Base-by-base conservation (phyloP, 2,329 filamentous ascomycete genomes). In the Sporothrix dimorphospora region DNA sequence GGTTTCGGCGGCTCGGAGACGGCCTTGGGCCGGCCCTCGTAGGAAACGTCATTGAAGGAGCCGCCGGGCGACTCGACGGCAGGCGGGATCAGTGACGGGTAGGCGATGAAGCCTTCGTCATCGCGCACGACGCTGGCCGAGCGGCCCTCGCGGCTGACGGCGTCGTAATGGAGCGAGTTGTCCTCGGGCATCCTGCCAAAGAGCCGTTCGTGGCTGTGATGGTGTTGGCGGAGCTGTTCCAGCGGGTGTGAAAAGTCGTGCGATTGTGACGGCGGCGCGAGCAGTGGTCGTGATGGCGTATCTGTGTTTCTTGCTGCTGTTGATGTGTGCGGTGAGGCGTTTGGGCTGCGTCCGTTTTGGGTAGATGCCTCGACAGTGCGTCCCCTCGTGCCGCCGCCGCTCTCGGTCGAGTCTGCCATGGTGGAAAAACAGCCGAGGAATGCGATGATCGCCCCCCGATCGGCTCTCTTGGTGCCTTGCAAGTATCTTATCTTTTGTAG, bases 51-150 rank as follows among this genome's bases (percentile, higher is more conserved):
- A 30, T 42, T 21, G 24, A 34, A 34, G 40, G 49, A 21, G 47
- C 49, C 71, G 3, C 59, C 69, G 0, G 75, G 76, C 45, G 76
- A 76, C 24, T 74, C 45, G 3, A 74, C 53, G 14, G 75, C 73
- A 1, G 78, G 79, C 5, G 81, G 81, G 2, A 82, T 78, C 7
- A 76, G 74, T 30, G 76, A 74, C 9, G 81, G 81, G 67, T 78
- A 82, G 3, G 77, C 77, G 30, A 81, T 73, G 42, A 77, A 72
- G 45, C 79, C 80, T 8, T 76, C 63, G 11, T 72, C 73, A 66
- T 82, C 79, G 71, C 78, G 77, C n/a, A 80, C 74, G 5, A 82
- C 72, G 5, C 77, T 79, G 34, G 75, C 75, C 1, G 72, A 69
- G 4, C 78, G 78, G 55, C 79, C 81, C 0, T 77, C 57, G 7